Evolutionary conservation across 2,329 filamentous ascomycete species (phyloP).

Genomic region (Emydomyces testavorans): DNA sequence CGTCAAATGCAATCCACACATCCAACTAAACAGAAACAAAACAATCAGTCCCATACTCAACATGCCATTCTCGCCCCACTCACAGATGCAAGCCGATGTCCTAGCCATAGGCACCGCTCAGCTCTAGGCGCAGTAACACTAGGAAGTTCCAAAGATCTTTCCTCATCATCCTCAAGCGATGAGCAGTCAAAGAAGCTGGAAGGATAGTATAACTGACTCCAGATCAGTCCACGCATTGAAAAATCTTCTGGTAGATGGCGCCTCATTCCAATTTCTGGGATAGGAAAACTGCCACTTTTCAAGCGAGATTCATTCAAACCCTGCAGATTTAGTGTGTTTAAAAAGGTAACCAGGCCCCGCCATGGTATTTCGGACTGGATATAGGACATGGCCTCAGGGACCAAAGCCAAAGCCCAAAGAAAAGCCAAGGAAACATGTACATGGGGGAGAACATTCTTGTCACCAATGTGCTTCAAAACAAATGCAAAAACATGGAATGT

Average conservation of each 20-base stretch:
- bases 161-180: slow-evolving; percentile 42
- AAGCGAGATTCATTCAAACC: slow-evolving; percentile 28
- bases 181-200: slow-evolving; percentile 40
- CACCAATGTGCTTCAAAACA: slow-evolving; percentile 38
- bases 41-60: not conserved
- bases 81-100: slow-evolving; percentile 35
- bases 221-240: slow-evolving; percentile 44
- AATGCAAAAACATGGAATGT: slow-evolving; percentile 35
- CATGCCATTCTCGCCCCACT: slow-evolving; percentile 16
- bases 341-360: slow-evolving; percentile 38
- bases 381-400: slow-evolving; percentile 29
- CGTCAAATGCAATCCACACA: slow-evolving; percentile 33
- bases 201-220: slow-evolving; percentile 41
- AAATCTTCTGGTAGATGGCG: slow-evolving; percentile 49
- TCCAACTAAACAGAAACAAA: slow-evolving; percentile 22
- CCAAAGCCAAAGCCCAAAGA: slow-evolving; percentile 35
- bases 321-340: slow-evolving; percentile 42
- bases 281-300: slow-evolving; percentile 34
- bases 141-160: slow-evolving; percentile 41
- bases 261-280: slow-evolving; percentile 28
- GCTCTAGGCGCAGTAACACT: slow-evolving; percentile 39
- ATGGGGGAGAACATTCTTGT: slow-evolving; percentile 44
- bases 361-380: slow-evolving; percentile 41
- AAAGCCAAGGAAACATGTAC: slow-evolving; percentile 47
- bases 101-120: slow-evolving; percentile 43